Conservation (phyloP, 257 asterid species). For the Solanum arcanum region DNA sequence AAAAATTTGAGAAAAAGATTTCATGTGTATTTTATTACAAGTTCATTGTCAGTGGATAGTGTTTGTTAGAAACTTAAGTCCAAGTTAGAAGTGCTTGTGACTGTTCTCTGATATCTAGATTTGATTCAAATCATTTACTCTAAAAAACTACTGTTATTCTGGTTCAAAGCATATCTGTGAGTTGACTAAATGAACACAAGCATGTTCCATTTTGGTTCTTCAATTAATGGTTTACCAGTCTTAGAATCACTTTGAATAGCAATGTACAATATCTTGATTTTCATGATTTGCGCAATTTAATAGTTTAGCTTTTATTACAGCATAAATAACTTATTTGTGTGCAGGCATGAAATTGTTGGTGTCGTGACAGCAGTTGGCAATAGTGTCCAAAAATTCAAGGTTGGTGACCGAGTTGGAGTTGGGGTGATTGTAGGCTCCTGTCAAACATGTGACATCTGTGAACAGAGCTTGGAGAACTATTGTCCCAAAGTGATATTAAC, state of each 20-base stretch:
- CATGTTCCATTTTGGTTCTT: not conserved
- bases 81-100: not conserved
- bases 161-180: not conserved
- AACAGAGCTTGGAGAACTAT: constrained; percentile 45
- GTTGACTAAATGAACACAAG: not conserved
- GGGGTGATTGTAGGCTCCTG: constrained; percentile 59
- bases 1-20: not conserved
- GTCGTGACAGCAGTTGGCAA: constrained; percentile 36
- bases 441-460: constrained; percentile 33
- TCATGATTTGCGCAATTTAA: not conserved
- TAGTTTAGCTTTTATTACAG: not conserved
- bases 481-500: constrained; percentile 32
- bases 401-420: constrained; percentile 57
- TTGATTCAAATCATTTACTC: not conserved
- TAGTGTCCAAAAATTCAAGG: constrained; percentile 34
- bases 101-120: not conserved
- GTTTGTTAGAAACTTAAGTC: not conserved
- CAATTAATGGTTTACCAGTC: not conserved
- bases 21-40: not conserved
- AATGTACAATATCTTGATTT: not conserved
- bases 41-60: not conserved
- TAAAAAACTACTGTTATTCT: too few relatives aligned
- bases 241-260: not conserved
- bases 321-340: not conserved
- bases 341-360: constrained; percentile 67